Evolutionary conservation across 768 basidiomycete genomes (phyloP).

Genomic region (Chlorophyllum brunneum): DNA sequence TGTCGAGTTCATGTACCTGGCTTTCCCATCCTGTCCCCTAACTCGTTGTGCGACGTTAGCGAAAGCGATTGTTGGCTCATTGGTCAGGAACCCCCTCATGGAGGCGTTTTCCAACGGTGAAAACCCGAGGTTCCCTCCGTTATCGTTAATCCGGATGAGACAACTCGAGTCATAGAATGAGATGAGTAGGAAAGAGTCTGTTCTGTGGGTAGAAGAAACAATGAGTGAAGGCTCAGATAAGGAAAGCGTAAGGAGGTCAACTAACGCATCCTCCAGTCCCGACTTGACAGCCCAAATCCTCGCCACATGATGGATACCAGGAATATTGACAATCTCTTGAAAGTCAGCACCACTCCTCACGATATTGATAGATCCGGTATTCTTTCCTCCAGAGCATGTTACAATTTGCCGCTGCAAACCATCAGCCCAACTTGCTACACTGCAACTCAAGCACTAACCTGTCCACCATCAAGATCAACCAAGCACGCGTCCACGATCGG

Average conservation of each 20-base stretch:
- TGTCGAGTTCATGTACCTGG: conserved; percentile 41
- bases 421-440: neutral
- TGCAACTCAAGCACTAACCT: conserved; percentile 40
- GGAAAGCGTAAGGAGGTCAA: conserved; percentile 7
- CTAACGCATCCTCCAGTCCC: conserved; percentile 47
- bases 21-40: conserved; percentile 22
- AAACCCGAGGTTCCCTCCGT: conserved; percentile 38
- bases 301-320: conserved; percentile 53
- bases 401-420: conserved; percentile 65
- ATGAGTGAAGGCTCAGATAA: neutral
- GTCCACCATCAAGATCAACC: conserved; percentile 67
- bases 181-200: conserved; percentile 52
- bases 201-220: conserved; percentile 32
- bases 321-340: conserved; percentile 54
- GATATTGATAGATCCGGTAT: conserved; percentile 71
- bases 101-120: conserved; percentile 30
- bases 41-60: conserved; percentile 46
- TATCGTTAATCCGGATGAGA: conserved; percentile 45
- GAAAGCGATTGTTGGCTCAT: conserved; percentile 59
- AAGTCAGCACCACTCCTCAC: conserved; percentile 83
- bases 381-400: conserved; percentile 80
- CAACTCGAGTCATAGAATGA: conserved; percentile 56
- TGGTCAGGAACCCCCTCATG: conserved; percentile 39
- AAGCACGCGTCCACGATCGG: conserved; percentile 82
- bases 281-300: conserved; percentile 59